Evolutionary conservation across 352 stramenopile species (phyloP).

Genomic region (Phytophthora aleatoria): DNA sequence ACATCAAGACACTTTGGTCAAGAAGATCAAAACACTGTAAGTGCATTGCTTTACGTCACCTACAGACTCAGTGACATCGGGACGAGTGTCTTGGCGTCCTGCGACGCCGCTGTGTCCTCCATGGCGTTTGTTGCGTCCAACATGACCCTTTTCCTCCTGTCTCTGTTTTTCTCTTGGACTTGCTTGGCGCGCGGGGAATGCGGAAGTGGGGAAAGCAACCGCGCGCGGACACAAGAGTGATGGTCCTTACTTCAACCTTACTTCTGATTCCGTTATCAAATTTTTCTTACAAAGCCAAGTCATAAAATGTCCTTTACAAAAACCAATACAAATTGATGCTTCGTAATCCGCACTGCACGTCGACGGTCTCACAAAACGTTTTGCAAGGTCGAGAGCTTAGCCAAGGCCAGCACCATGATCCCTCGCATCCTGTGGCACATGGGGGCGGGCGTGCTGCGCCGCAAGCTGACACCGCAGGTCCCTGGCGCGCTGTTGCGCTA

Average conservation of each 20-base stretch:
- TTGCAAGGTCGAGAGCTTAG: background rate
- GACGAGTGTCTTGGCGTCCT: slow-evolving; percentile 30
- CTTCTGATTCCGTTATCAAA: slow-evolving; percentile 19
- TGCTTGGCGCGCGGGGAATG: slow-evolving; percentile 21
- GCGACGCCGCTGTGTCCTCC: slow-evolving; percentile 14
- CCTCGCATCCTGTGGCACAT: slow-evolving; percentile 78
- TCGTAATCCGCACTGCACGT: slow-evolving; percentile 1
- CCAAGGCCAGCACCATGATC: slow-evolving; percentile 42
- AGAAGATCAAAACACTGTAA: background rate
- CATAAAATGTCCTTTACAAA: slow-evolving; percentile 6
- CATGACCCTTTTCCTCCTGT: slow-evolving; percentile 8
- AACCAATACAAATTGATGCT: background rate
- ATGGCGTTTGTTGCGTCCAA: background rate
- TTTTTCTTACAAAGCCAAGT: slow-evolving; percentile 8
- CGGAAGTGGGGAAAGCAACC: slow-evolving; percentile 19
- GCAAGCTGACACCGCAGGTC: slow-evolving; percentile 43
- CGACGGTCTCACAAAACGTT: slow-evolving; percentile 10
- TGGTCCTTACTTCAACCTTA: slow-evolving; percentile 39
- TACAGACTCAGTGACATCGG: slow-evolving; percentile 42
- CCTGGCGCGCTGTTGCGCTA: slow-evolving; percentile 60
- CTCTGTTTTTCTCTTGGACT: background rate
- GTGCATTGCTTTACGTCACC: background rate
- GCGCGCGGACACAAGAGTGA: slow-evolving; percentile 23
- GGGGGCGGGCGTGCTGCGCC: slow-evolving; percentile 53
- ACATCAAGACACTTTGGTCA: slow-evolving; percentile 1